These are phyloP conservation scores for Didymella keratinophila DNA, from an alignment of 2,329 filamentous ascomycete species.

Conservation along the genomic window DNA sequence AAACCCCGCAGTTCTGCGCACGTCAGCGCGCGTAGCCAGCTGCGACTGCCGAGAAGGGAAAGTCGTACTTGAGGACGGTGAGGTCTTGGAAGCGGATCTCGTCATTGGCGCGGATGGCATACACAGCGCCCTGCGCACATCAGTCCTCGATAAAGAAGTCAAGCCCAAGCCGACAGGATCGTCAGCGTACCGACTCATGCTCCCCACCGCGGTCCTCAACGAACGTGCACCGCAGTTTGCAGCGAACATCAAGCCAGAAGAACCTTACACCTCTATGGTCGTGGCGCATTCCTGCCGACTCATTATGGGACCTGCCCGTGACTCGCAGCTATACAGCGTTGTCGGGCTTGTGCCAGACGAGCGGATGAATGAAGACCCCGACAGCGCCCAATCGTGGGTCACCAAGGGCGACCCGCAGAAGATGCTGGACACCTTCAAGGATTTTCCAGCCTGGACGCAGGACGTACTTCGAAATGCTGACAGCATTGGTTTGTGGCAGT, in stretches of 20 bases:
- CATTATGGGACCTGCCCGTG: neutral
- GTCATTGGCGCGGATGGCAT: neutral
- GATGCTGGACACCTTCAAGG: neutral
- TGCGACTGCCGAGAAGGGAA: neutral
- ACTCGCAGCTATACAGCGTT: neutral
- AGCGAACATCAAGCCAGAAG: neutral
- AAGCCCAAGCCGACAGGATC: neutral
- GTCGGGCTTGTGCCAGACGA: neutral
- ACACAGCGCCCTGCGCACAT: neutral
- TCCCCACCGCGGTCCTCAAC: neutral
- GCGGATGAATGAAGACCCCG: neutral
- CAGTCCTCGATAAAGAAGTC: neutral
- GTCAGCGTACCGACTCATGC: neutral
- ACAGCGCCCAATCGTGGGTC: neutral
- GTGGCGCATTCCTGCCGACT: neutral
- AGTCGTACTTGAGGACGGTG: neutral
- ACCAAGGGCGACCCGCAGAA: neutral
- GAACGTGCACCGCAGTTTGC: neutral
- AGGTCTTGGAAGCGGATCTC: neutral
- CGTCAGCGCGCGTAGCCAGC: neutral
- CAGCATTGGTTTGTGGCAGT: conserved; percentile 49
- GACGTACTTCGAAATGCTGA: neutral
- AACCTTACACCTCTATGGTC: neutral
- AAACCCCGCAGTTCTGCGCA: neutral
- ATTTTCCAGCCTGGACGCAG: neutral